A percentile compares a stretch with the other conserved stretches of the same genome.
Evolutionary conservation across 441 rosid species (phyloP).

Genomic region (Theobroma grandiflorum): DNA sequence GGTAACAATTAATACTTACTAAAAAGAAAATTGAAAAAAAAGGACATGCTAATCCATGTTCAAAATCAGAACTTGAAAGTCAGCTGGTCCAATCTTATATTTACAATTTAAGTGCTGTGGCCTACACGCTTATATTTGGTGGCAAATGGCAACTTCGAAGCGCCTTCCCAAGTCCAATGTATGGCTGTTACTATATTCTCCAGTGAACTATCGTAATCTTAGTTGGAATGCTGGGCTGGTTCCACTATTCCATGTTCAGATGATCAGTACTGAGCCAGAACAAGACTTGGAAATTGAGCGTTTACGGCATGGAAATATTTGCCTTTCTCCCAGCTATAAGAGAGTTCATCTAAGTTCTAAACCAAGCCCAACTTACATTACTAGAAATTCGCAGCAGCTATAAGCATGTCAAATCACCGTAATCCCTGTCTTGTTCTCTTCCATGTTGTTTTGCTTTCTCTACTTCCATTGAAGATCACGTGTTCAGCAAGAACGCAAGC

Average conservation of each 20-base stretch:
- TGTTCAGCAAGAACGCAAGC: slow-evolving; percentile 59
- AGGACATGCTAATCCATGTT: not conserved
- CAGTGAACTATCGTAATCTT: not conserved
- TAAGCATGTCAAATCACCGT: not conserved
- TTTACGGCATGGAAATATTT: not conserved
- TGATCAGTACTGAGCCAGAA: slow-evolving; percentile 6
- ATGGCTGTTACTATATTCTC: not conserved
- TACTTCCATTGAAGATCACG: slow-evolving; percentile 41
- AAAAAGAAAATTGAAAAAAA: no score
- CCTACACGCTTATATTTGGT: not conserved
- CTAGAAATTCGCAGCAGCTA: not conserved
- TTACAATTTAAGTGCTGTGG: not conserved
- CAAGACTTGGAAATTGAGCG: not conserved
- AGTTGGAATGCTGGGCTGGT: not conserved
- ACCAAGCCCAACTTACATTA: not conserved
- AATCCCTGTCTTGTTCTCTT: slow-evolving; percentile 27
- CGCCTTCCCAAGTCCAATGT: not conserved
- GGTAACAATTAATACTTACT: no score
- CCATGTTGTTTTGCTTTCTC: slow-evolving; percentile 28
- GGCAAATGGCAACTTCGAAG: not conserved
- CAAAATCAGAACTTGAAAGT: not conserved
- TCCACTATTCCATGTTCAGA: not conserved
- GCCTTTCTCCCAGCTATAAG: not conserved
- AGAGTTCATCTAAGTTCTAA: not conserved
- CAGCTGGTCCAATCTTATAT: not conserved